Evolutionary conservation across 2,329 filamentous ascomycete genomes (phyloP), one percentile per base, ranked within the genome.

Genomic region (Camillea tinctor): DNA sequence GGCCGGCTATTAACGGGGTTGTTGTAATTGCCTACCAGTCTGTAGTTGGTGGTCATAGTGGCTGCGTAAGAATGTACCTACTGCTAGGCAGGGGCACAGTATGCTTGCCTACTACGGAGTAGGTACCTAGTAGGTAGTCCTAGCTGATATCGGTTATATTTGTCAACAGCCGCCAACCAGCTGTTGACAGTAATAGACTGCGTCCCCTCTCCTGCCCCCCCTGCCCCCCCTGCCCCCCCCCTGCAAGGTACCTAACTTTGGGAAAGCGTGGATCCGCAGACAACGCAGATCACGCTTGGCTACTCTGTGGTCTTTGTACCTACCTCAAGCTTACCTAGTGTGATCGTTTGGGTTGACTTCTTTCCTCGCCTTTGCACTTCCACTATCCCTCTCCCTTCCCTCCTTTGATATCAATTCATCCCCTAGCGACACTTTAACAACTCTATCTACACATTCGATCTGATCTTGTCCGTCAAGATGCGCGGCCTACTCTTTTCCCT

Each of bases 401-500:
- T 13, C 17, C 36, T 15, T 44, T 44, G 13, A 15, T 19, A 21
- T 21, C 55, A n/a, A 52, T 19, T 44, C 55, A 21, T 15, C 19
- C 40, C 44, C 21, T 3, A 40, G n/a, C 20, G 8, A 54, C 15
- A 36, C 20, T 7, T 24, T 19, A 53, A 50, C 22, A 20, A 54
- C 26, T 11, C 50, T 22, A 22, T 50, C 21, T 19, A 19, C 9
- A 22, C 11, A 21, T n/a, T 19, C 17, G 21, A 40, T 36, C 22
- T 20, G 30, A 21, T 2, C 13, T 23, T 21, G 58, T 17, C 52
- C 58, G 48, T 60, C 68, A 80, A 66, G 36, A 87, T 86, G 84
- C 80, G 82, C 72, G 69, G 74, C 58, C 64, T 82, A 60, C 65
- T 83, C 54, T 64, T 83, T 60, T 76, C 77, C 51, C 70, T 86